These are phyloP conservation scores for Trichoderma endophyticum DNA, from an alignment of 2,329 filamentous ascomycete genomes.

Conservation along the genomic window DNA sequence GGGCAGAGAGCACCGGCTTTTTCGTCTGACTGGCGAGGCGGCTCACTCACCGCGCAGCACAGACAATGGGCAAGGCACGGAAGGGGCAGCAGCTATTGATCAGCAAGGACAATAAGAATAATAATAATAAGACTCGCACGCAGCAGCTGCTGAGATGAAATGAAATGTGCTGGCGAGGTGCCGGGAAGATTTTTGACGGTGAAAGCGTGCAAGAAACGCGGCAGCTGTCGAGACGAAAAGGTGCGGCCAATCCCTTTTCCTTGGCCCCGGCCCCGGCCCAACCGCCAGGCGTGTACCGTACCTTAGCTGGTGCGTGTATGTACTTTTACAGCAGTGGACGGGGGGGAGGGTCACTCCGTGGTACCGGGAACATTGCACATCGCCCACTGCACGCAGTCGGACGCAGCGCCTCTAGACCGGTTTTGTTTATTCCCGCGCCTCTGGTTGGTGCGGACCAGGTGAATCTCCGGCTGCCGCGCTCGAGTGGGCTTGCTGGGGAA, in stretches of 20 bases:
- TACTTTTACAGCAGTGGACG: neutral
- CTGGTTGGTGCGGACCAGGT: slow-evolving; percentile 11
- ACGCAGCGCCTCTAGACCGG: slow-evolving; percentile 5
- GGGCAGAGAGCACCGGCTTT: neutral
- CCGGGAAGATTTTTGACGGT: neutral
- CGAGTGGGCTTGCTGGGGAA: slow-evolving; percentile 1
- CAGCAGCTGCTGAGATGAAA: neutral
- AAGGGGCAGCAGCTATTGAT: neutral
- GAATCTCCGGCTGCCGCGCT: slow-evolving; percentile 17
- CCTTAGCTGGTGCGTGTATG: neutral
- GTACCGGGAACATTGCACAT: slow-evolving; percentile 1
- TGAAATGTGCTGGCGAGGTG: neutral
- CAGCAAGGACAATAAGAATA: neutral
- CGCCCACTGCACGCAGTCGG: neutral
- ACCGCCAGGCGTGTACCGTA: neutral
- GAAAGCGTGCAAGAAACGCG: slow-evolving; percentile 4
- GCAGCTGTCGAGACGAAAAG: slow-evolving; percentile 10
- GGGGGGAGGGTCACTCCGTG: neutral
- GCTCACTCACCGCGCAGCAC: neutral
- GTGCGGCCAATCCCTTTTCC: slow-evolving; percentile 17
- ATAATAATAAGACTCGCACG: neutral
- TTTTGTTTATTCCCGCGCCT: neutral
- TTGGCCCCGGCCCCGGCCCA: neutral
- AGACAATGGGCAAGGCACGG: slow-evolving; percentile 1
- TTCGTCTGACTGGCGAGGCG: neutral